Evolutionary conservation across 768 basidiomycete genomes (phyloP).

Genomic region (Leccinum truebloodii): DNA sequence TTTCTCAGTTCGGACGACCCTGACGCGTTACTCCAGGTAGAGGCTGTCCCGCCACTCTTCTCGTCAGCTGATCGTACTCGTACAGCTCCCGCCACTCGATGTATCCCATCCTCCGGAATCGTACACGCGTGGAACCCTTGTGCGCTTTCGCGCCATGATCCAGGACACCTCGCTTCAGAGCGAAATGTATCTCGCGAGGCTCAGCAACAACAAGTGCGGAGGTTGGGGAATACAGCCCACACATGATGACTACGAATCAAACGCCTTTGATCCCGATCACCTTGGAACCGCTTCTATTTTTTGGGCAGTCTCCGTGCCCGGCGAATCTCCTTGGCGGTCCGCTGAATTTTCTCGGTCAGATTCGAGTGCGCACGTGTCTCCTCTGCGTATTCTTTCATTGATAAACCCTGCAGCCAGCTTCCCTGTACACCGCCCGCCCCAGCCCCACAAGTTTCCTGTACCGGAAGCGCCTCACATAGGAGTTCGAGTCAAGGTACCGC

Average conservation of each 20-base stretch:
- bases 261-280: constrained; percentile 43
- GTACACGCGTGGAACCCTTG: constrained; percentile 55
- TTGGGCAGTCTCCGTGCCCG: constrained; percentile 79
- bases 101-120: constrained; percentile 48
- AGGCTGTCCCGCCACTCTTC: constrained; percentile 1
- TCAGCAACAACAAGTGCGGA: constrained; percentile 47
- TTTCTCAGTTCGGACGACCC: constrained; percentile 41
- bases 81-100: constrained; percentile 60
- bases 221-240: constrained; percentile 71
- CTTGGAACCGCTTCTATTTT: constrained; percentile 63
- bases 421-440: constrained; percentile 28
- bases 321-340: constrained; percentile 59
- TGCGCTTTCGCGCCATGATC: constrained; percentile 75
- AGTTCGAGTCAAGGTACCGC: constrained; percentile 64
- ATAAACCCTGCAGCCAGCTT: constrained; percentile 23
- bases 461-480: constrained; percentile 59
- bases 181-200: constrained; percentile 67
- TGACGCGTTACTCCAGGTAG: constrained; percentile 23
- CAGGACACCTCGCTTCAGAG: constrained; percentile 78
- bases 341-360: constrained; percentile 29
- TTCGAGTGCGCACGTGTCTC: constrained; percentile 19
- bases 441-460: constrained; percentile 66
- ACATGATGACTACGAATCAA: constrained; percentile 15
- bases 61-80: neutral
- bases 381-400: neutral